A percentile compares a stretch with the other conserved stretches of the same genome.
These are phyloP conservation scores for Punica granatum DNA, from an alignment of 345 rosid species.

Conservation along the genomic window DNA sequence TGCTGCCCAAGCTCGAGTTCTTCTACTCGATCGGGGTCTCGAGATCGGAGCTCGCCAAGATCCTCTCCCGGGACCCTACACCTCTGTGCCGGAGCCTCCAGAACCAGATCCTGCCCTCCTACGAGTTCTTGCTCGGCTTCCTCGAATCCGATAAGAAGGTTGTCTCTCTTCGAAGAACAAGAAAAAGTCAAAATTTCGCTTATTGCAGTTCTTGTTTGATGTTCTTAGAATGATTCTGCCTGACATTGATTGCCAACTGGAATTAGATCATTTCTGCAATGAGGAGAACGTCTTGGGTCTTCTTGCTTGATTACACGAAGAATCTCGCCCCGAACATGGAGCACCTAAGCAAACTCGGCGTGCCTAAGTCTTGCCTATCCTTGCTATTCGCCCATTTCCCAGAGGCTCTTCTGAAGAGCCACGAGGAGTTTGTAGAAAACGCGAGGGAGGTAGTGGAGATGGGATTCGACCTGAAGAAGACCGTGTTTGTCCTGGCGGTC, in stretches of 20 bases:
- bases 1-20: conserved; percentile 17
- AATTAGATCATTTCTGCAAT: neutral
- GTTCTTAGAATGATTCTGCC: neutral
- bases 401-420: neutral
- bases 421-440: neutral
- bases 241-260: neutral
- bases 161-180: neutral
- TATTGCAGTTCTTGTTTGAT: neutral
- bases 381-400: conserved; percentile 6
- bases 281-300: neutral
- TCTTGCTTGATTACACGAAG: neutral
- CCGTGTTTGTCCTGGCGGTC: conserved; percentile 3
- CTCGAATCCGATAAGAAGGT: conserved; percentile 4
- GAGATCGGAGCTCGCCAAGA: conserved; percentile 2
- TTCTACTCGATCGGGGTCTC: conserved; percentile 10
- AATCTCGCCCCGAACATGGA: neutral
- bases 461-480: neutral
- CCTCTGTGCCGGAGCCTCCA: conserved; percentile 6
- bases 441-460: neutral
- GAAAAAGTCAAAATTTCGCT: neutral
- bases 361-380: conserved; percentile 1
- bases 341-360: neutral
- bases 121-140: conserved; percentile 1
- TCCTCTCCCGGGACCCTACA: conserved; percentile 2
- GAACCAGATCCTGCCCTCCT: neutral